Evolutionary conservation across 257 asterid genomes (phyloP).

Genomic region (Capsicum baccatum): DNA sequence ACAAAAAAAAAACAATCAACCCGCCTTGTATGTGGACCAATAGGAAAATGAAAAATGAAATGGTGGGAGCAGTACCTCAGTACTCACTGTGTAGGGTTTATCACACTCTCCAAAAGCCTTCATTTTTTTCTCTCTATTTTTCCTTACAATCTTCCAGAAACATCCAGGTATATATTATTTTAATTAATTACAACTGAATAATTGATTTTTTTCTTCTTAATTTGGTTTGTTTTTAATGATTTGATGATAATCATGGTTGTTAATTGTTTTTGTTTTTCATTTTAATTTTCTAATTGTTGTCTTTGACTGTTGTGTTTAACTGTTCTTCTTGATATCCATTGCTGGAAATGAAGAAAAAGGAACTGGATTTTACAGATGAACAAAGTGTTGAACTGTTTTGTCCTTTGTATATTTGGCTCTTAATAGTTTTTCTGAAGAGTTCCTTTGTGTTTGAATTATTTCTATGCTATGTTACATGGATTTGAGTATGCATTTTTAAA

Average conservation of each 20-base stretch:
- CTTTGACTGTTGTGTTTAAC: background rate
- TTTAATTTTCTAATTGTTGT: background rate
- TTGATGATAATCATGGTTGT: background rate
- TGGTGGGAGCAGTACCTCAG: background rate
- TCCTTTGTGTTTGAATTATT: background rate
- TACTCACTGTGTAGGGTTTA: conserved; percentile 19
- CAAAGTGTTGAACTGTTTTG: background rate
- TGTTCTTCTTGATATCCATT: background rate
- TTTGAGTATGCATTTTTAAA: background rate
- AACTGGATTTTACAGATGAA: background rate
- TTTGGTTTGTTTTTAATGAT: conserved; percentile 1
- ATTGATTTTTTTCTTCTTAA: background rate
- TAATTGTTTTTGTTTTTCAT: background rate
- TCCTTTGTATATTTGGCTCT: background rate
- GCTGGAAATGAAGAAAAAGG: background rate
- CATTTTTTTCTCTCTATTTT: background rate
- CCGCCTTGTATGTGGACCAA: background rate
- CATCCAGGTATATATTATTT: background rate
- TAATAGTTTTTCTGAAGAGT: background rate
- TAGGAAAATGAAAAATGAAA: background rate
- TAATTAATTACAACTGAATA: background rate
- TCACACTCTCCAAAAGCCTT: conserved; percentile 12
- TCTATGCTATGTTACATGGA: background rate
- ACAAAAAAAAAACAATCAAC: background rate
- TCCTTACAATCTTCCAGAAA: background rate